phyloP scores from a whole-genome alignment of 225 moss, liverwort and hornwort species.

The Bryoerythrophyllum caledonicum region DNA sequence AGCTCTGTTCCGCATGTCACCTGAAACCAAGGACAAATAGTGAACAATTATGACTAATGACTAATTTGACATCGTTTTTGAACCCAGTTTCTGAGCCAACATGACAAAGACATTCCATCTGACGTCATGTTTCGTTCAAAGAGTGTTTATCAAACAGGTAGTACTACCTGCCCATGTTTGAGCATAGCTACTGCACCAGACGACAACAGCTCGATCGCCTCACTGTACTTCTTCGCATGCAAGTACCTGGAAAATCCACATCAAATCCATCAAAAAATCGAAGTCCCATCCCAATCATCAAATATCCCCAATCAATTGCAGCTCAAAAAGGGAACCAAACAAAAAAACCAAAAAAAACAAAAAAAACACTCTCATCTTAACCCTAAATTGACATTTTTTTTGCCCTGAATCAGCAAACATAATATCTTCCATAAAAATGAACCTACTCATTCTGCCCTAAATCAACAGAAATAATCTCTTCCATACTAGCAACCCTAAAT shows the following conservation, averaged over 20 bases:
- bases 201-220: slow-evolving; percentile 75
- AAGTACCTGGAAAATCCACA: slow-evolving; percentile 51
- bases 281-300: background rate
- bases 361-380: too few species aligned
- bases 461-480: too few species aligned
- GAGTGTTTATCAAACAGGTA: background rate
- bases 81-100: background rate
- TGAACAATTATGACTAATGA: background rate
- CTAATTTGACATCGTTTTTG: background rate
- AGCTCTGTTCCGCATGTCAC: slow-evolving; percentile 97
- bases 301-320: background rate
- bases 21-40: slow-evolving; percentile 44
- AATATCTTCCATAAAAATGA: too few species aligned
- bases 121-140: background rate
- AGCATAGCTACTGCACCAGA: slow-evolving; percentile 88
- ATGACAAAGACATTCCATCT: background rate
- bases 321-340: background rate
- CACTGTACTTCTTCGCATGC: slow-evolving; percentile 81
- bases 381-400: too few species aligned
- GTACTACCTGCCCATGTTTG: slow-evolving; percentile 80
- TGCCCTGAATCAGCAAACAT: too few species aligned
- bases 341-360: too few species aligned
- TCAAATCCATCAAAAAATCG: background rate
- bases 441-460: too few species aligned
- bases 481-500: too few species aligned